phyloP scores from a whole-genome alignment of 2,329 filamentous ascomycete species.

The Colletotrichum lini region DNA sequence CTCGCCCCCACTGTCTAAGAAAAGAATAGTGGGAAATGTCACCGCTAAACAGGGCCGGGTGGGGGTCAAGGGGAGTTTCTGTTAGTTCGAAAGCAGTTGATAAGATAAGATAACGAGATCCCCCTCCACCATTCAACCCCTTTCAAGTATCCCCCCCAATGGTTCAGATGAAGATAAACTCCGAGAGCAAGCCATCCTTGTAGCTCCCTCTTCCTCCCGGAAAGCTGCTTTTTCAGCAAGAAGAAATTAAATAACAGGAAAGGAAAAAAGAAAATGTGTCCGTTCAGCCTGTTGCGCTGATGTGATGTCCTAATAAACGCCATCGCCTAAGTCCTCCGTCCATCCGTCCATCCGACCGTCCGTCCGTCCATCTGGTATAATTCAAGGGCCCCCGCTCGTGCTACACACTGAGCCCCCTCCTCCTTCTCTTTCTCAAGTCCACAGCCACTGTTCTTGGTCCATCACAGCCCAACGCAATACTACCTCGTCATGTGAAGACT shows the following conservation, averaged over 20 bases:
- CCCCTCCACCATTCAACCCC: neutral
- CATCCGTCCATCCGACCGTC: neutral
- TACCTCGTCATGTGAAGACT: conserved; percentile 37
- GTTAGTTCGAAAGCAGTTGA: conserved; percentile 25
- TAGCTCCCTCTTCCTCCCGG: conserved; percentile 13
- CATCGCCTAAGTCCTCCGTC: conserved; percentile 27
- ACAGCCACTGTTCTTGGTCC: neutral
- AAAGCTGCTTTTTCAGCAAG: conserved; percentile 32
- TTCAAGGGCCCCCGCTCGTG: neutral
- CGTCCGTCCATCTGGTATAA: neutral
- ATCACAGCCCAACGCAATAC: neutral
- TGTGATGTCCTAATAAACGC: conserved; percentile 32
- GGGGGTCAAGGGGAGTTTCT: conserved; percentile 21
- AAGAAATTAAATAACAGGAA: conserved; percentile 24
- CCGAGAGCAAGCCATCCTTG: conserved; percentile 30
- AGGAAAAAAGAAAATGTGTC: conserved; percentile 21
- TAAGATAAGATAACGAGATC: conserved; percentile 5
- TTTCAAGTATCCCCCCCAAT: neutral
- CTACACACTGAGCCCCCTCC: conserved; percentile 2
- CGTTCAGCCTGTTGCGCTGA: conserved; percentile 4
- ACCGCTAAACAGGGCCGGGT: conserved; percentile 24
- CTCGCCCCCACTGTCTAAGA: neutral
- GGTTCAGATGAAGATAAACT: conserved; percentile 23
- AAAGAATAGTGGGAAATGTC: neutral
- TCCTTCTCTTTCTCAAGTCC: neutral